phyloP scores from a whole-genome alignment of 108 stramenopile species.

The Cylindrotheca fusiformis region DNA sequence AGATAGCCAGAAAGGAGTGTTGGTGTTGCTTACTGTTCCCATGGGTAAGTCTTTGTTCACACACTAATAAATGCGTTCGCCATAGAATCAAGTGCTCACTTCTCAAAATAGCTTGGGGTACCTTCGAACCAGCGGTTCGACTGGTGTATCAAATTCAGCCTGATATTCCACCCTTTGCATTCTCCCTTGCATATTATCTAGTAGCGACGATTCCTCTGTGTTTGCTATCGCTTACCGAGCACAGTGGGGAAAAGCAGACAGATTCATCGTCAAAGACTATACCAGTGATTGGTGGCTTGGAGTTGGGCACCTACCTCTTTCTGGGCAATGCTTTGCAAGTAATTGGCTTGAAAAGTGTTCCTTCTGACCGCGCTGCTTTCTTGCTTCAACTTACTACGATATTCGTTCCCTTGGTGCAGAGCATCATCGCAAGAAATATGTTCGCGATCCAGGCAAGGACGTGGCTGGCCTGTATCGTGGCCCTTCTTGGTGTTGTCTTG shows the following conservation, averaged over 20 bases:
- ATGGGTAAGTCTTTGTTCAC: neutral
- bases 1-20: neutral
- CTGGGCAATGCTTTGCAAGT: conserved; percentile 79
- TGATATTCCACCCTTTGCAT: conserved; percentile 69
- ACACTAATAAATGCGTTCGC: no score
- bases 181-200: conserved; percentile 76
- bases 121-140: conserved; percentile 81
- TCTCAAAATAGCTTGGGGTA: conserved; percentile 71
- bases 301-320: conserved; percentile 80
- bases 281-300: conserved; percentile 50
- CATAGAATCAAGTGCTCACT: no score
- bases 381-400: conserved; percentile 82
- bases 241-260: neutral
- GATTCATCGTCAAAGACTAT: neutral
- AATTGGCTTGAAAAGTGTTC: conserved; percentile 68
- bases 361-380: conserved; percentile 80
- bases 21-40: conserved; percentile 8
- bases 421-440: conserved; percentile 8
- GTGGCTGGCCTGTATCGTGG: conserved; percentile 66
- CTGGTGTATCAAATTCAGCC: conserved; percentile 75
- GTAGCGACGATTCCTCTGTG: conserved; percentile 43
- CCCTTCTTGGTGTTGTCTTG: conserved; percentile 60
- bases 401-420: conserved; percentile 58
- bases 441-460: conserved; percentile 25
- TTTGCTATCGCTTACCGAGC: neutral